Base-by-base conservation (phyloP, 2,329 filamentous ascomycete genomes). In the Chrysoporthe deuterocubensis region DNA sequence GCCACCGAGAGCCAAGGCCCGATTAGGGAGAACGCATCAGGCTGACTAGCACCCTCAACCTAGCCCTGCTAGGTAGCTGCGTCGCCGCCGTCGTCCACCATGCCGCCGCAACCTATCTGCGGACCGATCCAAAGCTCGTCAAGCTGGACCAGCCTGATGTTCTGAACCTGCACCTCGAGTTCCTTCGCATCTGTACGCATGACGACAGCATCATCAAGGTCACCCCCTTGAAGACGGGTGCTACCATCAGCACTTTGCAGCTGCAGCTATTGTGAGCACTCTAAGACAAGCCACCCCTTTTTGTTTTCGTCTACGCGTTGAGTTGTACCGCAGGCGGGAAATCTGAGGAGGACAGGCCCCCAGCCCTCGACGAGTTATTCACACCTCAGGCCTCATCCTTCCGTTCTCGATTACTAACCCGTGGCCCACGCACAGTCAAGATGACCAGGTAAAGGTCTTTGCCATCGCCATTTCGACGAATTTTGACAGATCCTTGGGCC, bases 151-250 rank as follows among this genome's bases (percentile, higher is more conserved):
- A 76, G 56, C 71, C 74, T 1, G 70, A 76, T 44, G 62, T 76
- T 4, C 56, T 74, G 1, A 75, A 66, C 11, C 57, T 76, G 3
- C 74, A 76, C 58, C 5, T 76, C 54, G 71, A 76, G 18, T 76
- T 74, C 52, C 71, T 77, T 2, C 71, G 72, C 3, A 11, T 67
- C 0, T 76, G 74, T 62, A 72, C 71, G 40, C 50, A 42, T 26
- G 7, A 54, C 9, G 67, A 74, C 0, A 75, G 72, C 59, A 72
- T 62, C 14, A 71, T 76, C 46, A 65, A 46, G 14, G 66, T 77
- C 0, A 68, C 37, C 0, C 2, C 64, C 4, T 44, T 76, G 2
- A 74, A 73, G 63, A 42, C 71, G 2, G 74, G 75, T 6, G 71
- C 68, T 1, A 34, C 43, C 0, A 65, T 67, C 0, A 71, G 72